A percentile compares a stretch with the other conserved stretches of the same genome.
Conservation (phyloP, 2,329 filamentous ascomycete species). For the Nothophaeocryptopus gaeumannii region DNA sequence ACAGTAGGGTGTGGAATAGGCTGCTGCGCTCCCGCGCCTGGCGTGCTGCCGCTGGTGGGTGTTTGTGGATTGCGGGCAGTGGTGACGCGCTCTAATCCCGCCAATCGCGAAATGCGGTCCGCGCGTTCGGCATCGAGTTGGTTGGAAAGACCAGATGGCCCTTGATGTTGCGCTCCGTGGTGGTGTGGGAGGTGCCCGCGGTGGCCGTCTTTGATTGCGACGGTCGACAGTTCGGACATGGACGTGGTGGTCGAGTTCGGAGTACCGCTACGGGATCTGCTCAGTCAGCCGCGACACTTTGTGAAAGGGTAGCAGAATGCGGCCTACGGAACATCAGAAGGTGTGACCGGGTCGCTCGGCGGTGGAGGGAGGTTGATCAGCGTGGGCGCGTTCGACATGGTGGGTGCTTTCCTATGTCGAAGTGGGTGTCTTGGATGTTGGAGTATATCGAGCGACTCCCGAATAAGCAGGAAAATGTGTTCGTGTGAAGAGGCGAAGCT, state of each 20-base stretch:
- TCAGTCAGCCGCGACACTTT: conserved; percentile 2
- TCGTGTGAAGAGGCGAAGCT: too few relatives aligned
- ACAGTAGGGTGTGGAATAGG: conserved; percentile 30
- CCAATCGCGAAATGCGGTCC: conserved; percentile 89
- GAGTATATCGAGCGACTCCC: background rate
- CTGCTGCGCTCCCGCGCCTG: conserved; percentile 29
- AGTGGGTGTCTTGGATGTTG: background rate
- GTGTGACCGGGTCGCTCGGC: conserved; percentile 78
- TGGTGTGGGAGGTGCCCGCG: conserved; percentile 70
- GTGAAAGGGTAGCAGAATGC: background rate
- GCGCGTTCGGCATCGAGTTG: conserved; percentile 52
- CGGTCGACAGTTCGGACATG: conserved; percentile 85
- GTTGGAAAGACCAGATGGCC: conserved; percentile 50
- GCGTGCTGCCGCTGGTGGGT: conserved; percentile 40
- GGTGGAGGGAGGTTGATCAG: conserved; percentile 82
- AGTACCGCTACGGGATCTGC: conserved; percentile 64
- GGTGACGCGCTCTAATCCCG: conserved; percentile 83
- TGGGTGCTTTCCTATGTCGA: conserved; percentile 5
- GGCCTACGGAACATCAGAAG: conserved; percentile 81
- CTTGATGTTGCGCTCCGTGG: conserved; percentile 40
- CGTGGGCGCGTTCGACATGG: conserved; percentile 55
- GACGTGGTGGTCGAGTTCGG: conserved; percentile 91
- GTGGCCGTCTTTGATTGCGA: conserved; percentile 94
- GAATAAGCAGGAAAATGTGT: too few relatives aligned
- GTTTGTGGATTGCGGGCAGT: conserved; percentile 58